These are phyloP conservation scores for Fusarium musae DNA, from an alignment of 2,329 filamentous ascomycete species.

Conservation along the genomic window DNA sequence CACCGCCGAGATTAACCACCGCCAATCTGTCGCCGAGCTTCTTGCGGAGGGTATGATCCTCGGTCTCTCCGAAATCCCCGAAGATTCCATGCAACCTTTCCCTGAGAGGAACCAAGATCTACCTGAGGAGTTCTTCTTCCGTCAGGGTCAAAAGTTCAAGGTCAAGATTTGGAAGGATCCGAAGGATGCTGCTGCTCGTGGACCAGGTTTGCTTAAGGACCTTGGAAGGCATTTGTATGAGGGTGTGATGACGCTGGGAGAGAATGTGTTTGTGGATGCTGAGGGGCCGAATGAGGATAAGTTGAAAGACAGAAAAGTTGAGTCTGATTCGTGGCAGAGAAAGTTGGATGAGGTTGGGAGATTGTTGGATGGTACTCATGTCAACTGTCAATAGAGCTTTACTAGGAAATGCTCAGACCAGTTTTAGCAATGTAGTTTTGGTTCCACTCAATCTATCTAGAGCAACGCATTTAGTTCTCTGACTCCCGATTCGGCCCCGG, in stretches of 20 bases:
- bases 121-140: slow-evolving; percentile 29
- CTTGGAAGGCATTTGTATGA: slow-evolving; percentile 6
- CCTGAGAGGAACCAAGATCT: slow-evolving; percentile 31
- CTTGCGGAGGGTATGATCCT: slow-evolving; percentile 43
- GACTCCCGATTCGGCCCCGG: no score
- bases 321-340: slow-evolving; percentile 36
- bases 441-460: background rate
- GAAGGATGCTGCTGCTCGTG: background rate
- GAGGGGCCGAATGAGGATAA: slow-evolving; percentile 38
- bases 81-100: slow-evolving; percentile 54
- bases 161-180: slow-evolving; percentile 29
- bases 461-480: no score
- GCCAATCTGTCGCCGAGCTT: slow-evolving; percentile 27
- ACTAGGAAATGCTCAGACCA: background rate
- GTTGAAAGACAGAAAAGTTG: slow-evolving; percentile 12
- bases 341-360: slow-evolving; percentile 38
- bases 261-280: slow-evolving; percentile 37
- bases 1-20: background rate
- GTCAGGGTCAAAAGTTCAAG: background rate
- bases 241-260: slow-evolving; percentile 11
- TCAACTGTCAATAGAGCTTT: background rate
- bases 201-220: slow-evolving; percentile 7
- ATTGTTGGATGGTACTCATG: slow-evolving; percentile 32
- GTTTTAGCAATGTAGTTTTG: background rate
- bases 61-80: slow-evolving; percentile 47